phyloP scores from a whole-genome alignment of 2,329 filamentous ascomycete genomes.

The Sphaceloma murrayae region DNA sequence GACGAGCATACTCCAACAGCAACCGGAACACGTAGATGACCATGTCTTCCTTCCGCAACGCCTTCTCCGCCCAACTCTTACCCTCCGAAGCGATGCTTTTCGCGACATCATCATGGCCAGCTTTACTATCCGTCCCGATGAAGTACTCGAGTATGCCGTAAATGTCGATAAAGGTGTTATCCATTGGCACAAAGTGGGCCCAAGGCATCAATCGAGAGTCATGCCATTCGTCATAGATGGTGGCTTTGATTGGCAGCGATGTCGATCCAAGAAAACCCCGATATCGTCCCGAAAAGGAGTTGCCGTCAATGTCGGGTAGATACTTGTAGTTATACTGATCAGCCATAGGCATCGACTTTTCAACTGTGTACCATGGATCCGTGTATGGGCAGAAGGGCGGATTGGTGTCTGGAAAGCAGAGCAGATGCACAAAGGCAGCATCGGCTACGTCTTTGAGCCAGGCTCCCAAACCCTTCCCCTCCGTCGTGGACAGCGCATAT shows the following conservation, averaged over 20 bases:
- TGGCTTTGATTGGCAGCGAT: slow-evolving; percentile 65
- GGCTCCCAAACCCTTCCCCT: slow-evolving; percentile 24
- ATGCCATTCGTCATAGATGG: slow-evolving; percentile 73
- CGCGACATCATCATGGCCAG: slow-evolving; percentile 46
- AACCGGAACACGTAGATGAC: slow-evolving; percentile 58
- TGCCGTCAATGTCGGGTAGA: slow-evolving; percentile 67
- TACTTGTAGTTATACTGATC: slow-evolving; percentile 51
- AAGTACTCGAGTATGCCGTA: slow-evolving; percentile 69
- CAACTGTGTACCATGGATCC: slow-evolving; percentile 32
- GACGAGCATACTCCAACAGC: slow-evolving; percentile 36
- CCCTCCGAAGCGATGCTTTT: slow-evolving; percentile 56
- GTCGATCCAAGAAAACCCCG: slow-evolving; percentile 55
- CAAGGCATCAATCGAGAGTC: slow-evolving; percentile 59
- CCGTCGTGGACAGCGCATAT: slow-evolving; percentile 31
- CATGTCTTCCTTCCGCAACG: slow-evolving; percentile 64
- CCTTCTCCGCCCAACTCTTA: slow-evolving; percentile 58
- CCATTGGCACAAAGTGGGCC: slow-evolving; percentile 75
- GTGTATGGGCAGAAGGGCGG: slow-evolving; percentile 39
- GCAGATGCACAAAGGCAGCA: slow-evolving; percentile 36
- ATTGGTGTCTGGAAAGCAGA: slow-evolving; percentile 35
- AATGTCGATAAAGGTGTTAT: slow-evolving; percentile 61
- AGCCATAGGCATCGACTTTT: slow-evolving; percentile 28
- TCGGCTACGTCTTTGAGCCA: slow-evolving; percentile 36
- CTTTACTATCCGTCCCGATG: slow-evolving; percentile 39
- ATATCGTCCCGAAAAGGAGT: slow-evolving; percentile 37